Base-by-base conservation (phyloP, 2,329 filamentous ascomycete genomes). In the Phialophora expanda region DNA sequence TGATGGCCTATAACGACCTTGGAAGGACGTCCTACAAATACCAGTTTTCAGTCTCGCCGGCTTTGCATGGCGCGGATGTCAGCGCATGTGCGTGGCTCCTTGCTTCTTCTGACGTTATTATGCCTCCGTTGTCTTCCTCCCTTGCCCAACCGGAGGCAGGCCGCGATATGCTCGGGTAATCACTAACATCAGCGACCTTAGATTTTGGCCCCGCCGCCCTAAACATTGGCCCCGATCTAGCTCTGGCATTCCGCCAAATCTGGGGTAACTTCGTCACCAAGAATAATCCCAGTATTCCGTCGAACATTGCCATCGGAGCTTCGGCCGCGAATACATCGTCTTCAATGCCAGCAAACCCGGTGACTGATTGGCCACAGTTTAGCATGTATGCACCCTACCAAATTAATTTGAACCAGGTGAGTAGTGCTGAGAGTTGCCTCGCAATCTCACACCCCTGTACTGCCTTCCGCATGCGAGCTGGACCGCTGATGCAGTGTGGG, bases 1-100 rank as follows among this genome's bases (percentile, higher is more conserved):
- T 81, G 67, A 78, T 77, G 11, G 84, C 82, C 2, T 85, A 78
- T 74, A 69, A 75, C 20, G 83, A 84, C 66, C 68, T 81, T 26
- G 84, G 85, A 75, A 86, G 62, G 80, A 64, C 61, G 1, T 83
- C 83, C 0, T 85, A 84, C 73, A 78, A 80, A 0, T 87, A 87
- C 71, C 75, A 82, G 55, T 87, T 86, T 72, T 80, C 78, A 54
- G 77, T 86, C 0, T 79, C 81, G 0, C 84, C 85, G 0, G 84
- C 79, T 2, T 72, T 85, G n/a, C 85, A 87, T 70, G 84, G 82
- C 6, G 72, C 78, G 44, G 85, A 87, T n/a, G n/a, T 59, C 12
- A 59, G 34, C 11, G 22, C 44, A 53, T 65, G 48, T 53, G 48
- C 9, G 48, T 53, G 14, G 1, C 48, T 14, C 14, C 22, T 22